Evolutionary conservation across 768 basidiomycete genomes (phyloP), one percentile per base, ranked within the genome.

Genomic region (Tylopilus balloui): DNA sequence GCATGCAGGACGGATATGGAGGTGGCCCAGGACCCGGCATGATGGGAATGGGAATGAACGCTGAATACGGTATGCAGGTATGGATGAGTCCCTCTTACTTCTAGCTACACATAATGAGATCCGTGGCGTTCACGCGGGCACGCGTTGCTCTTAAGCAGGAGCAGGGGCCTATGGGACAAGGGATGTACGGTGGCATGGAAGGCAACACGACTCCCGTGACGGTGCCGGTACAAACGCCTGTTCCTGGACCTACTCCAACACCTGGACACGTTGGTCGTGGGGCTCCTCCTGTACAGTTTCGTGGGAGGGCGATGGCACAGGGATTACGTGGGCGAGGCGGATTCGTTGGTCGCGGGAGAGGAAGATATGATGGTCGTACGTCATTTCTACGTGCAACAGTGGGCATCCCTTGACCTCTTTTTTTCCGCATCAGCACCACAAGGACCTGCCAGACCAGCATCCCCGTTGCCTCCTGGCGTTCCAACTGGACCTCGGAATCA

Each of bases 401-500:
- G 4, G 4, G 15, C 29, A 37, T 55, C 8, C 6, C 11, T 34
- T 52, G 46, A 55, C 42, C 21, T 21, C 19, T 15, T 15, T 32
- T 47, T 40, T 27, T 32, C 32, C 28, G 34, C 31, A 31, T 31
- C 34, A 67, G 65, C 66, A 41, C 77, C 80, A 21, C 72, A 74
- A 47, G 73, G 75, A 7, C 81, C 86, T 34, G 81, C 81, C 29
- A 78, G 89, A 50, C 84, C 90, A 4, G 85, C 88, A 6, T 92
- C 90, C 0, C 90, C 90, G 15, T 75, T 92, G 1, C 90, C 90
- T 1, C 88, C 90, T 13, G 84, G 84, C 50, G 90, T 92, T 17
- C 90, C 90, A 1, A 92, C 90, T 0, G 90, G 90, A 1, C 90
- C 90, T 12, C 76, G 90, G 37, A 91, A 91, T 64, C 86, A 88